A percentile compares a stretch with the other conserved stretches of the same genome.
These are phyloP conservation scores for Biancaea sappan DNA, from an alignment of 306 rosid genomes.

Conservation along the genomic window DNA sequence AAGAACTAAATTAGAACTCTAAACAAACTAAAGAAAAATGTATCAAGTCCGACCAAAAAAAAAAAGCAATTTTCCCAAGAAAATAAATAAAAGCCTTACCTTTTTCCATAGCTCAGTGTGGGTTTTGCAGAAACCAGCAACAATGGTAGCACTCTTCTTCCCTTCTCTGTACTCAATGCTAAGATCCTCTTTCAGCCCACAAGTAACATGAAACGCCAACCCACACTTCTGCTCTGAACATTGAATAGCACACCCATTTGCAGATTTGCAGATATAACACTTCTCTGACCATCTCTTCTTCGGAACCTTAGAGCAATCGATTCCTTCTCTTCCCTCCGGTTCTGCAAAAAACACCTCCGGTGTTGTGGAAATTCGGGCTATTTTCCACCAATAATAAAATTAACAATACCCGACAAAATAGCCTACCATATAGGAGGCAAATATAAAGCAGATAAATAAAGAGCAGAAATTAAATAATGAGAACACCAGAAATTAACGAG, in stretches of 20 bases:
- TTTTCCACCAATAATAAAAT: too few species aligned
- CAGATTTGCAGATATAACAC: conserved; percentile 13
- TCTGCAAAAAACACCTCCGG: conserved; percentile 84
- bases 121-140: conserved; percentile 15
- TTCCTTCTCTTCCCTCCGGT: conserved; percentile 76
- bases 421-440: too few species aligned
- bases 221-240: conserved; percentile 47
- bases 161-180: conserved; percentile 40
- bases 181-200: conserved; percentile 24
- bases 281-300: conserved; percentile 54
- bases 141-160: conserved; percentile 46
- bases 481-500: too few species aligned
- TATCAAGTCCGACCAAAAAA: background rate
- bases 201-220: conserved; percentile 16
- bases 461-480: too few species aligned
- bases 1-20: too few species aligned
- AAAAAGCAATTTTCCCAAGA: background rate
- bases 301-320: conserved; percentile 72
- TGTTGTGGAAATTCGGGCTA: too few species aligned
- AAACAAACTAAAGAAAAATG: too few species aligned
- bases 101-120: conserved; percentile 17
- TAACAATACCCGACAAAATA: too few species aligned
- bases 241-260: conserved; percentile 35
- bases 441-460: too few species aligned
- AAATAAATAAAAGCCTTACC: background rate